These are phyloP conservation scores for Scleroderma citrinum DNA, from an alignment of 768 basidiomycete species.

Conservation along the genomic window DNA sequence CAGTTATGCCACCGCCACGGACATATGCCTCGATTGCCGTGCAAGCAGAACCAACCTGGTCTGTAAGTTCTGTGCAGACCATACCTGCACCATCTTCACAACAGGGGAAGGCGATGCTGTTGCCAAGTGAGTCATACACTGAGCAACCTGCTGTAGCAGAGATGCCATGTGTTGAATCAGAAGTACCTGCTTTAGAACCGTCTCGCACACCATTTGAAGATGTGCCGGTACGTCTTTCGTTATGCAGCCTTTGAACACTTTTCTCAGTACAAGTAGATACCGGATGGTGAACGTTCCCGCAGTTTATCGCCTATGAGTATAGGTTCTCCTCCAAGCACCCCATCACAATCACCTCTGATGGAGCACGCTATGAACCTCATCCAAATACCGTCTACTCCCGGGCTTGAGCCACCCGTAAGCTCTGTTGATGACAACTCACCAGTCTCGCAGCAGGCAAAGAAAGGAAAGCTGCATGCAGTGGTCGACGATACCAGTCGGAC, in stretches of 20 bases:
- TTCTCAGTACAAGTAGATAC: conserved; percentile 29
- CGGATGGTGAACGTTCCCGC: conserved; percentile 29
- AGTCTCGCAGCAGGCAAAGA: conserved; percentile 13
- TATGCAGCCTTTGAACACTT: background rate
- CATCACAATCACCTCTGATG: conserved; percentile 20
- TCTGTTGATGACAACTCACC: conserved; percentile 7
- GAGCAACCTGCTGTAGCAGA: conserved; percentile 11
- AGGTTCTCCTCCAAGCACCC: conserved; percentile 41
- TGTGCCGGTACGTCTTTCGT: conserved; percentile 15
- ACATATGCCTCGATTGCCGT: conserved; percentile 39
- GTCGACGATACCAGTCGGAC: conserved; percentile 26
- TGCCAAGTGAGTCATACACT: conserved; percentile 3
- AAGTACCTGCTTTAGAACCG: conserved; percentile 2
- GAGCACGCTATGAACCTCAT: conserved; percentile 2
- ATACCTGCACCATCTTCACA: conserved; percentile 13
- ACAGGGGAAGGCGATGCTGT: conserved; percentile 6
- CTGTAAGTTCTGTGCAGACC: conserved; percentile 36
- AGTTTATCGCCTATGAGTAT: conserved; percentile 62
- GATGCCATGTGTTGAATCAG: conserved; percentile 3
- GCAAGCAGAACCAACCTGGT: conserved; percentile 35
- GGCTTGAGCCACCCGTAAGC: conserved; percentile 1
- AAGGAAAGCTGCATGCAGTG: conserved; percentile 10
- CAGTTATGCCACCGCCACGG: conserved; percentile 14
- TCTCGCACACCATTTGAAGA: conserved; percentile 11
- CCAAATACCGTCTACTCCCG: conserved; percentile 4